Conservation (phyloP, 2,329 filamentous ascomycete genomes). For the Alternaria sp. region DNA sequence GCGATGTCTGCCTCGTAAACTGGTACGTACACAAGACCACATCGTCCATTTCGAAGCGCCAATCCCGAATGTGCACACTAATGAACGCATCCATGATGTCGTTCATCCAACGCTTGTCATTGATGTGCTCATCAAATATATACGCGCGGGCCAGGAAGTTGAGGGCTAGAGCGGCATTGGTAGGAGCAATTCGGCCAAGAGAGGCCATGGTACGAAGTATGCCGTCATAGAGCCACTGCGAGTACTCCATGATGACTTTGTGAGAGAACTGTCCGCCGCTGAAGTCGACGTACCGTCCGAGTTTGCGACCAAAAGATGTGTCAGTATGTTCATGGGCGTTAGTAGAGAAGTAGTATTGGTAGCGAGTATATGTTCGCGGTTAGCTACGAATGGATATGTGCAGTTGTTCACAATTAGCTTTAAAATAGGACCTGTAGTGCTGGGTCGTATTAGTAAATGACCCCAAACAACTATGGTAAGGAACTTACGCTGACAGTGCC, state of each 20-base stretch:
- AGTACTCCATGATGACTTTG: neutral
- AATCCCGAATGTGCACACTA: neutral
- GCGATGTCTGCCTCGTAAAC: neutral
- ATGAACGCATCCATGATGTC: neutral
- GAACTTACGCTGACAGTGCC: neutral
- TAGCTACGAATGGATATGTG: no score
- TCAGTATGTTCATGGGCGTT: neutral
- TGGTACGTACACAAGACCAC: neutral
- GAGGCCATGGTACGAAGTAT: neutral
- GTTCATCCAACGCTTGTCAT: conserved; percentile 1
- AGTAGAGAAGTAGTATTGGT: neutral
- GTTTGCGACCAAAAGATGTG: neutral
- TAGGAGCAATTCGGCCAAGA: neutral
- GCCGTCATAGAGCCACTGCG: neutral
- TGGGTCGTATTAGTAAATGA: neutral
- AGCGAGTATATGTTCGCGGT: neutral
- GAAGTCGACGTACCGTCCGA: neutral
- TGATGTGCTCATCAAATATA: neutral
- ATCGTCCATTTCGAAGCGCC: neutral
- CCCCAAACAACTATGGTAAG: neutral
- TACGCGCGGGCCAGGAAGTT: neutral
- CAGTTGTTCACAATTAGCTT: neutral
- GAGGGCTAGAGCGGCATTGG: neutral
- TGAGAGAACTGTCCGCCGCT: neutral
- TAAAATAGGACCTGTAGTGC: neutral